Conservation (phyloP, 202 grass and related monocot genomes). For the Schoenoplectus triqueter region DNA sequence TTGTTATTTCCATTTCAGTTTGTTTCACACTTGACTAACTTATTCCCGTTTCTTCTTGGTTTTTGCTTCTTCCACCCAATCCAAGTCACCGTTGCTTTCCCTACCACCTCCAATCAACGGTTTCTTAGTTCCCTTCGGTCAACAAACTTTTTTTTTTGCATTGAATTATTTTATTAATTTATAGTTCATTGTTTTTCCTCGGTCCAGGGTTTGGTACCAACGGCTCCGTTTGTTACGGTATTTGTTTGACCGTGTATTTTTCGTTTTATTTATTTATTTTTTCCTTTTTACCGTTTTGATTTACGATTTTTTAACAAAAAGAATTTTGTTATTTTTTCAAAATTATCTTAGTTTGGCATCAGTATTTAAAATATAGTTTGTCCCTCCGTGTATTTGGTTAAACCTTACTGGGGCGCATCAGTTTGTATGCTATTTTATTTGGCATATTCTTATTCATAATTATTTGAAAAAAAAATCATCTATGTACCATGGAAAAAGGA, state of each 20-base stretch:
- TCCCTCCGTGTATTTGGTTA: too few species aligned
- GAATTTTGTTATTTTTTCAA: too few species aligned
- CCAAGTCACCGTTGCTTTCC: not conserved
- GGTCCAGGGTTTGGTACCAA: not conserved
- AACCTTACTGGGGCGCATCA: too few species aligned
- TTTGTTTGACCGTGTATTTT: not conserved
- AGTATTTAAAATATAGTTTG: too few species aligned
- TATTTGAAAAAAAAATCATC: too few species aligned
- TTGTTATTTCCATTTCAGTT: constrained; percentile 5
- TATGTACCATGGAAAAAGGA: too few species aligned
- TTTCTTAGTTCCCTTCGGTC: not conserved
- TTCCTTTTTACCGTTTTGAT: not conserved
- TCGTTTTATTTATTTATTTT: not conserved
- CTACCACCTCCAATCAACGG: not conserved
- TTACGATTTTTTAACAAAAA: not conserved
- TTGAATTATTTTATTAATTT: not conserved
- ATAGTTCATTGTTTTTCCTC: not conserved
- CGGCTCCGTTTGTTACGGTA: not conserved
- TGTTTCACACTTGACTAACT: not conserved
- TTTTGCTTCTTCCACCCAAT: not conserved
- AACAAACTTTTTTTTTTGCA: not conserved
- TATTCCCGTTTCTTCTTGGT: not conserved
- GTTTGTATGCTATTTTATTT: too few species aligned
- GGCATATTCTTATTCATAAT: too few species aligned
- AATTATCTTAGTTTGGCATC: too few species aligned